A percentile compares a stretch with the other conserved stretches of the same genome.
Conservation (phyloP, 1,284 basidiomycete species). For the Malassezia obtusa region DNA sequence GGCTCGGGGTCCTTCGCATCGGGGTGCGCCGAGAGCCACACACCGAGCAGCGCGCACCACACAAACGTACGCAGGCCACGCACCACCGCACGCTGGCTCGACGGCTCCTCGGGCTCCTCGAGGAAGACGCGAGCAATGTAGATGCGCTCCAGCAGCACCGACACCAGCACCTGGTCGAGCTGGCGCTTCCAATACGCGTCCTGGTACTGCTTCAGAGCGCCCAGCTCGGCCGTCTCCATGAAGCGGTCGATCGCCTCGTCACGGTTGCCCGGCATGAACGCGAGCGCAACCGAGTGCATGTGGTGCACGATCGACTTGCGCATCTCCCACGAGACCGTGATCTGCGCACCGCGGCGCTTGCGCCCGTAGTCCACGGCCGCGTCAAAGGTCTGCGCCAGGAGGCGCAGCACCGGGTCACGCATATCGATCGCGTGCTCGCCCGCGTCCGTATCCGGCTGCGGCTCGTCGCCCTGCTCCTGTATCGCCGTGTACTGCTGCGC, state of each 20-base stretch:
- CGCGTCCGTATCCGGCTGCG: neutral
- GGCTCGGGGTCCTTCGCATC: constrained; percentile 1
- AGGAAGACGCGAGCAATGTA: constrained; percentile 17
- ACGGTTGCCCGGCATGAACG: constrained; percentile 9
- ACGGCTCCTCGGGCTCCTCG: constrained; percentile 17
- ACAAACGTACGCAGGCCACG: constrained; percentile 10
- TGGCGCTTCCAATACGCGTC: constrained; percentile 13
- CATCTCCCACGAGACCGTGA: constrained; percentile 15
- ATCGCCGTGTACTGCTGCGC: constrained; percentile 12
- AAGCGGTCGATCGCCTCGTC: constrained; percentile 16
- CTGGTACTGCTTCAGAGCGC: constrained; percentile 10
- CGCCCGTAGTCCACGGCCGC: constrained; percentile 13
- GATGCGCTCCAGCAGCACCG: constrained; percentile 16
- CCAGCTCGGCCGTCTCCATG: constrained; percentile 6
- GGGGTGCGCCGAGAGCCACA: constrained; percentile 15
- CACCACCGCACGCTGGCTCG: constrained; percentile 10
- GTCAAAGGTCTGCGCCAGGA: constrained; percentile 12
- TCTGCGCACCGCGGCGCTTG: constrained; percentile 16
- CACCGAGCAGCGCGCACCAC: constrained; percentile 10
- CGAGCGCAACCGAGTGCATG: constrained; percentile 12
- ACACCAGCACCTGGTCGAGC: constrained; percentile 15
- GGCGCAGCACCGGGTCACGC: constrained; percentile 12
- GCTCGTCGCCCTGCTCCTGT: neutral
- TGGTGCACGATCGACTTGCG: constrained; percentile 6
- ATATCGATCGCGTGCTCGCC: constrained; percentile 7